Evolutionary conservation across 352 stramenopile species (phyloP), one percentile per base, ranked within the genome.

Genomic region (Stramenopiles sp.): DNA sequence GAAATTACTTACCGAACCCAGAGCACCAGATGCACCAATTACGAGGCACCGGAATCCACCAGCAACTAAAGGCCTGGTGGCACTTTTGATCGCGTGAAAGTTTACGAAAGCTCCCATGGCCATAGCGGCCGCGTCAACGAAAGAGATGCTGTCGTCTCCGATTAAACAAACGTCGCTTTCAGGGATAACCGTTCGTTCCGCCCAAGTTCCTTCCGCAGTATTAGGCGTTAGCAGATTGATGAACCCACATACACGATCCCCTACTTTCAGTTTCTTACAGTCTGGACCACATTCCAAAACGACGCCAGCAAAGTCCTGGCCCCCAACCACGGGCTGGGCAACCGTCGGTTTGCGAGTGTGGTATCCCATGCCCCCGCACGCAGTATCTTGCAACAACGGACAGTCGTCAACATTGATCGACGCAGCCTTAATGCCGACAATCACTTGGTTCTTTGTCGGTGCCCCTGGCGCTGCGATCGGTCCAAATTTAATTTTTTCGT

Each of bases 191-290:
- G 25, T 63, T 63, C 25, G 12, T 18, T 63, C 43, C 25, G 43
- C 43, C 43, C 43, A 63, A 18, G 43, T 63, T 63, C 43, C 43
- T 25, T 18, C 25, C 25, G 12, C 12, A 63, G 12, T 18, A n/a
- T n/a, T n/a, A n/a, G n/a, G n/a, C 43, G 12, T 25, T 18, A 18
- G 25, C 25, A 25, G 43, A 12, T 63, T 63, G 12, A 63, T 25
- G 25, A 63, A 18, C 25, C 43, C 43, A 63, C 43, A 63, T 25
- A 63, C 43, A 18, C 43, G 43, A 25, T 63, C 43, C 12, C 43
- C 43, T 63, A 63, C 43, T 63, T 63, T 63, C 25, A 63, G 25
- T 63, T 63, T 63, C 12, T 25, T 63, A 63, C 43, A 63, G 43
- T 63, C 25, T 63, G 43, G 43, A 63, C 43, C 43, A 18, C 12